Percentiles rank a stretch among this genome's conserved stretches.
These are phyloP conservation scores for Serendipita indica DNA, from an alignment of 768 basidiomycete genomes.

Conservation along the genomic window DNA sequence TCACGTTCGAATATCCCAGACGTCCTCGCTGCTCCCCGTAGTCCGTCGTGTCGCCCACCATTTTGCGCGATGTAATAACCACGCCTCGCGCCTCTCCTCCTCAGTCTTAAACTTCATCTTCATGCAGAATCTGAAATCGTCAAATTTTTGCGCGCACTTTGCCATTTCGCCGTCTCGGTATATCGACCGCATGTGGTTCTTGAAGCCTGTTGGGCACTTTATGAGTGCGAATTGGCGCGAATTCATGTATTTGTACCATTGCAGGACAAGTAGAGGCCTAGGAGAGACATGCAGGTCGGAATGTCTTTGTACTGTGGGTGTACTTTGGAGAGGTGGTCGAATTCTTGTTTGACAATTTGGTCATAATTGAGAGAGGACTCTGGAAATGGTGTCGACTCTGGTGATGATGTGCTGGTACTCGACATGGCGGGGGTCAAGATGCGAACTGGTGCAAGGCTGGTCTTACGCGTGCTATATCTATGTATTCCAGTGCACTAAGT, in stretches of 20 bases:
- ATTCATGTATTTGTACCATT: conserved; percentile 38
- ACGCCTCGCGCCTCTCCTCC: conserved; percentile 64
- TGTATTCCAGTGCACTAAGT: too few relatives aligned
- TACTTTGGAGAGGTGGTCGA: conserved; percentile 42
- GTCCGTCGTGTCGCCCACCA: conserved; percentile 83
- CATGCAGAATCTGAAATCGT: conserved; percentile 93
- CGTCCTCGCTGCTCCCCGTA: conserved; percentile 77
- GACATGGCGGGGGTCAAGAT: conserved; percentile 2
- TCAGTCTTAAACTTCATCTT: conserved; percentile 62
- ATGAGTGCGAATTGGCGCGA: too few relatives aligned
- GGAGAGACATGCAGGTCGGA: conserved; percentile 63
- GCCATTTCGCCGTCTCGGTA: conserved; percentile 71
- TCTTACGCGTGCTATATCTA: too few relatives aligned
- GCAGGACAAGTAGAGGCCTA: conserved; percentile 51
- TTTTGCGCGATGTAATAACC: conserved; percentile 77
- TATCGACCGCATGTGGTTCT: conserved; percentile 65
- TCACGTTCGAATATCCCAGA: conserved; percentile 82
- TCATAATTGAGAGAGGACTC: conserved; percentile 29
- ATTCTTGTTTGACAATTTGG: conserved; percentile 50
- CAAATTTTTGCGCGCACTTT: conserved; percentile 60
- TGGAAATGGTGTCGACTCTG: not conserved
- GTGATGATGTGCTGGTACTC: not conserved
- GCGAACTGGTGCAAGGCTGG: too few relatives aligned
- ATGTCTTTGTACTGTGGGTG: conserved; percentile 69
- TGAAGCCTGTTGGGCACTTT: conserved; percentile 49